These are phyloP conservation scores for Melanogaster broomeanus DNA, from an alignment of 768 basidiomycete species.

Conservation along the genomic window DNA sequence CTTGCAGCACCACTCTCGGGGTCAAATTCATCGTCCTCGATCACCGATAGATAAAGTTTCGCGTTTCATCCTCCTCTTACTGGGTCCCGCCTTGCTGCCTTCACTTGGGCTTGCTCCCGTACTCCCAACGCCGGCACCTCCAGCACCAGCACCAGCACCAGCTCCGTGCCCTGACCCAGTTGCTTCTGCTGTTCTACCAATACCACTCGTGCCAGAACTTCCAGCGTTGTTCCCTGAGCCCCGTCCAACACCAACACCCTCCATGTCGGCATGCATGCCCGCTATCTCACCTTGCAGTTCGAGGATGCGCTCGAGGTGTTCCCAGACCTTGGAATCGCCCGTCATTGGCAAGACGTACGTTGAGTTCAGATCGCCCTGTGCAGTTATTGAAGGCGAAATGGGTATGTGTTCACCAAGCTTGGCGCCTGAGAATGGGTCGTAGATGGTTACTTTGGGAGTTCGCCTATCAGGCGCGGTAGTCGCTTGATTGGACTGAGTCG, in stretches of 20 bases:
- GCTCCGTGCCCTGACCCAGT: slow-evolving; percentile 9
- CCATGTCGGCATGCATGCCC: slow-evolving; percentile 74
- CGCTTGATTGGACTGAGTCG: slow-evolving; percentile 7
- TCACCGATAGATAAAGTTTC: slow-evolving; percentile 36
- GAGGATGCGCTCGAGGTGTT: slow-evolving; percentile 66
- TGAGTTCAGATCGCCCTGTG: slow-evolving; percentile 5
- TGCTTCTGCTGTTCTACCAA: not conserved
- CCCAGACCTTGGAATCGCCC: slow-evolving; percentile 60
- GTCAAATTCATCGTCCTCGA: slow-evolving; percentile 23
- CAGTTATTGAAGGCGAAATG: slow-evolving; percentile 4
- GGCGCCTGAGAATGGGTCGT: slow-evolving; percentile 35
- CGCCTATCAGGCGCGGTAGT: not conserved
- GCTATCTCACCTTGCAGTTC: slow-evolving; percentile 74
- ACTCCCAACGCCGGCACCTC: not conserved
- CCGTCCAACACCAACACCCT: slow-evolving; percentile 46
- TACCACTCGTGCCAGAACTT: slow-evolving; percentile 1
- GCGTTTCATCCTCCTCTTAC: slow-evolving; percentile 31
- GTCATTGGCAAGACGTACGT: slow-evolving; percentile 6
- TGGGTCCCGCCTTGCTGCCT: slow-evolving; percentile 13
- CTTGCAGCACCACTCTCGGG: slow-evolving; percentile 10
- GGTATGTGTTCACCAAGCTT: slow-evolving; percentile 22
- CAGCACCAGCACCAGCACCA: slow-evolving; percentile 2
- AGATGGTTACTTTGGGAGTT: slow-evolving; percentile 20
- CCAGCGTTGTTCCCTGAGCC: slow-evolving; percentile 1
- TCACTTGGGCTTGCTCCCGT: slow-evolving; percentile 14